Percentiles rank a stretch among this genome's conserved stretches.
These are phyloP conservation scores for Melampsora occidentalis DNA, from an alignment of 1,284 basidiomycete genomes.

Conservation along the genomic window DNA sequence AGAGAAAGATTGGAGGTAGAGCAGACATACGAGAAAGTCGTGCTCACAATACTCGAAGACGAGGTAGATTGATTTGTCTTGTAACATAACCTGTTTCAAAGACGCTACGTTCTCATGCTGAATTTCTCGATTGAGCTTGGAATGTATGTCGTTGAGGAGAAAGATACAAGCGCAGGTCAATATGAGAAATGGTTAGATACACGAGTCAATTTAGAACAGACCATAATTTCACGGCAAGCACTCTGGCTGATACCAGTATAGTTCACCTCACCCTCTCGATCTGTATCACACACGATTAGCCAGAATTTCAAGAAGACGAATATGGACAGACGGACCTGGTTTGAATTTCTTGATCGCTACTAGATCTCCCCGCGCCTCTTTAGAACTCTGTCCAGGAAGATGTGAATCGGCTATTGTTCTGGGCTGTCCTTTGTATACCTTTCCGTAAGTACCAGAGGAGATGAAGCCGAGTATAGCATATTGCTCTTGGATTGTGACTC, in stretches of 20 bases:
- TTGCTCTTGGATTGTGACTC: conserved; percentile 42
- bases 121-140: conserved; percentile 86
- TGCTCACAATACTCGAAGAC: conserved; percentile 99
- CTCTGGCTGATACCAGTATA: conserved; percentile 98
- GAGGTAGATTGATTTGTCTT: conserved; percentile 98
- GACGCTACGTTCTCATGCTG: conserved; percentile 87
- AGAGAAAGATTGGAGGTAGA: not conserved
- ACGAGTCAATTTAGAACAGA: conserved; percentile 56
- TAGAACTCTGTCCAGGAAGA: conserved; percentile 47
- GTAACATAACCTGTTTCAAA: conserved; percentile 88
- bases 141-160: not conserved
- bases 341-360: conserved; percentile 99
- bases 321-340: conserved; percentile 56
- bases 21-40: conserved; percentile 75
- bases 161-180: not conserved
- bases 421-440: conserved; percentile 79
- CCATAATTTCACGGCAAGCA: conserved; percentile 91
- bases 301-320: not conserved
- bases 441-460: conserved; percentile 93
- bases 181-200: not conserved
- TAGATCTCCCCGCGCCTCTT: conserved; percentile 59
- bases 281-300: not conserved
- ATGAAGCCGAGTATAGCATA: conserved; percentile 96
- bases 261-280: conserved; percentile 56
- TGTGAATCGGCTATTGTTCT: conserved; percentile 47